Evolutionary conservation across 306 rosid genomes (phyloP).

Genomic region (Rosa chinensis): DNA sequence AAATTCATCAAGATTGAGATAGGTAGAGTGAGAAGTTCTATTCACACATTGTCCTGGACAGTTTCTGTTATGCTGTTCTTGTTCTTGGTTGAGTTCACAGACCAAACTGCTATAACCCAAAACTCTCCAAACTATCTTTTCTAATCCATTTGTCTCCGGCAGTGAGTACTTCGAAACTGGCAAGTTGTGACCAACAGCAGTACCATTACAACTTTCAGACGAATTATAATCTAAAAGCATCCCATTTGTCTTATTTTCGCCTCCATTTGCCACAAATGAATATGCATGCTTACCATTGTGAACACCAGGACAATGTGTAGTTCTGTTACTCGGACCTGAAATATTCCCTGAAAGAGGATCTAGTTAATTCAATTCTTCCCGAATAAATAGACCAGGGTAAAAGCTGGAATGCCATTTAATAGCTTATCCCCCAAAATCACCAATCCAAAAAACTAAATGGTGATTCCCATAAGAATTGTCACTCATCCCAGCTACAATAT

Average conservation of each 20-base stretch:
- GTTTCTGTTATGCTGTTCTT: conserved; percentile 32
- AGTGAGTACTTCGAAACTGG: conserved; percentile 33
- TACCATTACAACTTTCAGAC: conserved; percentile 34
- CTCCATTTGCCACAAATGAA: conserved; percentile 34
- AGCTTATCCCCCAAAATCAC: conserved; percentile 12
- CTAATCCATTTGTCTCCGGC: conserved; percentile 40
- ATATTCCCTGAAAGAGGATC: conserved; percentile 34
- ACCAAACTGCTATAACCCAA: conserved; percentile 52
- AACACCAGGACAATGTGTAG: conserved; percentile 29
- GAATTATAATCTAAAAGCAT: conserved; percentile 40
- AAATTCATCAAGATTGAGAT: conserved; percentile 54
- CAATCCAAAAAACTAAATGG: background rate
- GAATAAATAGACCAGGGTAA: background rate
- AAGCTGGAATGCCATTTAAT: background rate
- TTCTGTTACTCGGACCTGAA: conserved; percentile 34
- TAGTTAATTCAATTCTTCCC: conserved; percentile 4
- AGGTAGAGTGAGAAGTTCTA: conserved; percentile 32
- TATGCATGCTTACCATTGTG: conserved; percentile 23
- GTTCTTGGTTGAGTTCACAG: conserved; percentile 40
- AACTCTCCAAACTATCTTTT: conserved; percentile 45
- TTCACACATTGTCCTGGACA: conserved; percentile 23
- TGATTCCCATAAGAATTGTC: background rate
- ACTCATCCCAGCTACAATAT: background rate
- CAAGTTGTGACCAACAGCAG: conserved; percentile 30
- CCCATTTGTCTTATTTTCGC: conserved; percentile 37